Evolutionary conservation across 352 stramenopile genomes (phyloP), one percentile per base, ranked within the genome.

Genomic region (Globisporangium irregulare): DNA sequence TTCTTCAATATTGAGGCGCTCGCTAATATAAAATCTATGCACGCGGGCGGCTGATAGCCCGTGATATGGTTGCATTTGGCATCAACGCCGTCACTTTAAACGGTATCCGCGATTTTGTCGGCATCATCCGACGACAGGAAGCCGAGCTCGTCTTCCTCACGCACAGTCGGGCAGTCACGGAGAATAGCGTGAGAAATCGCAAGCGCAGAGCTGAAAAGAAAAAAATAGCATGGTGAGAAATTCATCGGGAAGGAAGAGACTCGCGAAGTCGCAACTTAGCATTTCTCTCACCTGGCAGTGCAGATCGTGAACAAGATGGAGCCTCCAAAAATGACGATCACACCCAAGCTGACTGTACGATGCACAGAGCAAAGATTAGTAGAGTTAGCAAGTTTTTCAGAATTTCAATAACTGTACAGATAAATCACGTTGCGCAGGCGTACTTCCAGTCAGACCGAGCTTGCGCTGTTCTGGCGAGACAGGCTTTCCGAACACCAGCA

Each of bases 221-320:
- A 15, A 41, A 43, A n/a, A 29, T 18, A 29, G 3, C 7, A 36
- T 0, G 10, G 36, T 57, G 15, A 58, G 41, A 43, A 18, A 12
- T 5, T 0, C 25, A 53, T 36, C 15, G 38, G n/a, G 22, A 1
- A 27, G 29, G 32, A 48, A 12, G 18, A 22, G 9, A 48, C 20
- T n/a, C 6, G 0, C 32, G 48, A 24, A 1, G 10, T 10, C 18
- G 6, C 43, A 51, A 66, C 18, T 69, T 20, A 27, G 22, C 25
- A 64, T 25, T 4, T 7, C 32, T n/a, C 62, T 64, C 76, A 95
- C 87, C 87, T 95, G 46, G 86, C 83, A 43, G 80, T 89, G 70
- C 81, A 91, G 66, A 95, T 93, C 43, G 86, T 93, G 63, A 95
- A 93, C n/a, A 95, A 74, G 55, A 95, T 92, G 3, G 86, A 94